Evolutionary conservation across 176 grass and related monocot species (phyloP).

Genomic region (Cenchrus purpureus): DNA sequence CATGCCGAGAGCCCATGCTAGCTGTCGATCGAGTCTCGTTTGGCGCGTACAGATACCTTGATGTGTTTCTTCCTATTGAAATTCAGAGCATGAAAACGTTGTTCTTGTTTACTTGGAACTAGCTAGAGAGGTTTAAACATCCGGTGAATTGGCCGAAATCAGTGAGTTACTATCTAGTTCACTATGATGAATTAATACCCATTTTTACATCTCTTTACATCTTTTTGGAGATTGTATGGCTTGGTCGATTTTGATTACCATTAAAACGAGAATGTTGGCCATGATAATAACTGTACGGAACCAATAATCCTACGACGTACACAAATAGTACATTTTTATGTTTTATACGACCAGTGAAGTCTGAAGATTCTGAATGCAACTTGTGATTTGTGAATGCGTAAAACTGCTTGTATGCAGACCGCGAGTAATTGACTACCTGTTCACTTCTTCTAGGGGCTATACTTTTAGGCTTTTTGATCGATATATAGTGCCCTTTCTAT

Average conservation of each 20-base stretch:
- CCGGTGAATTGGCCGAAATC: background rate
- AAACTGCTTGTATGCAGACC: background rate
- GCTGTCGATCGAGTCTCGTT: background rate
- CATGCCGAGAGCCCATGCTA: background rate
- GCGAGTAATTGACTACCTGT: background rate
- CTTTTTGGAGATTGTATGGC: too few species aligned
- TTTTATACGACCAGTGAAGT: background rate
- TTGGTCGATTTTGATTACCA: too few species aligned
- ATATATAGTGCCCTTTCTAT: background rate
- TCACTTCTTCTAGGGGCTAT: background rate
- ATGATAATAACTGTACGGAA: background rate
- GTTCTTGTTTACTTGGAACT: too few species aligned
- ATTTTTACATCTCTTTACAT: too few species aligned
- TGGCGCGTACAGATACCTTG: constrained; percentile 1
- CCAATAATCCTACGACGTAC: too few species aligned
- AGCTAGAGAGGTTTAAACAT: background rate
- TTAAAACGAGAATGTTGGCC: too few species aligned
- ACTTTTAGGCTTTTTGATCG: background rate
- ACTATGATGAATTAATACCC: too few species aligned
- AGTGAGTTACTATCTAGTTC: too few species aligned
- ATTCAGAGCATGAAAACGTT: background rate
- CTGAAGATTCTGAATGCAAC: background rate
- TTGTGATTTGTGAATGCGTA: background rate
- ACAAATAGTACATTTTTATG: too few species aligned
- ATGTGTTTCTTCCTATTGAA: background rate